A percentile compares a stretch with the other conserved stretches of the same genome.
Evolutionary conservation across 805 yeast genomes (phyloP).

Genomic region (Kockiozyma suomiensis): DNA sequence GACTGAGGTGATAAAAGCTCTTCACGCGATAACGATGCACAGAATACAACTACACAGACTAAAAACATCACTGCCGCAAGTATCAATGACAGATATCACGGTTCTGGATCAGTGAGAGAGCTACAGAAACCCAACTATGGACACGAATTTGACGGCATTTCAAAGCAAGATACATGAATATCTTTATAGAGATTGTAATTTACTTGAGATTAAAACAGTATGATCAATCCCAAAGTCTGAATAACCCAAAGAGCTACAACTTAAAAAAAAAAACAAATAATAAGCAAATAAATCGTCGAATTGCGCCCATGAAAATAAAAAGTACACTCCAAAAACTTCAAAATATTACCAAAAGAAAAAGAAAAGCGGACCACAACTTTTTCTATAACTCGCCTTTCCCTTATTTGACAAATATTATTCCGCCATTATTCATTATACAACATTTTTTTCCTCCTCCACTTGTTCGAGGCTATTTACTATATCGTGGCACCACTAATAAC

Average conservation of each 20-base stretch:
- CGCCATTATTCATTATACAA: background rate
- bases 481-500: constrained; percentile 2
- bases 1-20: background rate
- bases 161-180: too few species aligned
- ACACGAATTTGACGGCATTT: too few species aligned
- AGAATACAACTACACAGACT: background rate
- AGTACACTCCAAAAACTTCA: background rate
- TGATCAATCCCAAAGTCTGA: background rate
- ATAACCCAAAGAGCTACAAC: background rate
- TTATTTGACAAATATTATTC: background rate
- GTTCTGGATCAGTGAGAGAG: too few species aligned
- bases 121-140: too few species aligned
- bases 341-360: background rate
- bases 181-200: background rate
- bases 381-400: background rate
- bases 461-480: too few species aligned
- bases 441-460: background rate
- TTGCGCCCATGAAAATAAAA: background rate
- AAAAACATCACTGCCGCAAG: too few species aligned
- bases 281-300: background rate
- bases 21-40: too few species aligned
- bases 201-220: background rate
- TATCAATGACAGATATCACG: too few species aligned
- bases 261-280: background rate
- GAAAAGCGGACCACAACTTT: background rate